These are phyloP conservation scores for Colletotrichum sp. DNA, from an alignment of 2,329 filamentous ascomycete species.

Conservation along the genomic window DNA sequence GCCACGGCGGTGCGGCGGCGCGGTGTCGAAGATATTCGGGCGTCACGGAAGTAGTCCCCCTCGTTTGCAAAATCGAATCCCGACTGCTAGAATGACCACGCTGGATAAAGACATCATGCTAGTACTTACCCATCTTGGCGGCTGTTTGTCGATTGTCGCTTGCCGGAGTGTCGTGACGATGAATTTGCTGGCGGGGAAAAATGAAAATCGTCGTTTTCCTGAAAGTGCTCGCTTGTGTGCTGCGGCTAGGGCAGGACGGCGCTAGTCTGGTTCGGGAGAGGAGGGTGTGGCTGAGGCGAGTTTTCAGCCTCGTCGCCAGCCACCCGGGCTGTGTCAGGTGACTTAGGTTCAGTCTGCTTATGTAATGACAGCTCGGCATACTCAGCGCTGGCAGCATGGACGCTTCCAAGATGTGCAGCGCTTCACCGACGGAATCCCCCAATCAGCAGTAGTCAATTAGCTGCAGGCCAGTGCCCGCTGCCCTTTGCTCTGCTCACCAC, in stretches of 20 bases:
- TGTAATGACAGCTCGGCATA: neutral
- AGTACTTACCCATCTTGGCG: constrained; percentile 25
- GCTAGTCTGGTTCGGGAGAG: neutral
- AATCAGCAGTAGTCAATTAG: neutral
- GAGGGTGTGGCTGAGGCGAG: constrained; percentile 5
- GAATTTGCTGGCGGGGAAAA: constrained; percentile 14
- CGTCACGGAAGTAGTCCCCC: neutral
- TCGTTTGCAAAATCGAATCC: neutral
- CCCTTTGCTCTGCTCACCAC: neutral
- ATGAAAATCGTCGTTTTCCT: constrained; percentile 15
- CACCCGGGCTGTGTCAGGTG: neutral
- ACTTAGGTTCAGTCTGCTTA: neutral
- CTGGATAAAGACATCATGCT: neutral
- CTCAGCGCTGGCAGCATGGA: neutral
- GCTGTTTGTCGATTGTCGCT: constrained; percentile 24
- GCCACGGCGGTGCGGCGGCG: neutral
- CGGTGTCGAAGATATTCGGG: neutral
- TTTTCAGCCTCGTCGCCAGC: neutral
- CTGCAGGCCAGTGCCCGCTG: neutral
- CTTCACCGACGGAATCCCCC: neutral
- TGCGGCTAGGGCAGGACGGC: constrained; percentile 20
- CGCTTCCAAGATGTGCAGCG: neutral
- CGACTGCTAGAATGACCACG: neutral
- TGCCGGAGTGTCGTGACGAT: constrained; percentile 25
- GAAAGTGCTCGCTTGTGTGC: constrained; percentile 22